Percentiles rank a stretch among this genome's conserved stretches.
Conservation (phyloP, 176 grass and related monocot species). For the Rhynchospora pubera region DNA sequence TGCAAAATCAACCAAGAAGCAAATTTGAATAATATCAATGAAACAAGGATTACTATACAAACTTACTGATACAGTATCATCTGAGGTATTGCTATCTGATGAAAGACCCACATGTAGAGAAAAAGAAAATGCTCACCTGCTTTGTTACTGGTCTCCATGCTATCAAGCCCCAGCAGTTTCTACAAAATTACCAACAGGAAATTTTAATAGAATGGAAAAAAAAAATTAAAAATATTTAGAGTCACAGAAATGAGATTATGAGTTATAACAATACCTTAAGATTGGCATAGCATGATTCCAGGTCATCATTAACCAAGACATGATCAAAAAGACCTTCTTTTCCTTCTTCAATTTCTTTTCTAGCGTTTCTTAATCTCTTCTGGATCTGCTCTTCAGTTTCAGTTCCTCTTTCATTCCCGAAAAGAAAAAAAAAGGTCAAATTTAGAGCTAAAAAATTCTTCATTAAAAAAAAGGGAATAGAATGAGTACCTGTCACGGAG, state of each 20-base stretch:
- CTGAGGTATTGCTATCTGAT: background rate
- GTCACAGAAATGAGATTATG: background rate
- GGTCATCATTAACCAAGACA: slow-evolving; percentile 73
- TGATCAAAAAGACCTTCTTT: slow-evolving; percentile 67
- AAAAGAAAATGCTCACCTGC: slow-evolving; percentile 35
- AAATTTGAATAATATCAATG: background rate
- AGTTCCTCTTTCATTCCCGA: slow-evolving; percentile 31
- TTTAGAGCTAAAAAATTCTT: slow-evolving; percentile 4
- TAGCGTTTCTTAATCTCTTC: slow-evolving; percentile 82
- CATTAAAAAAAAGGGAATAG: slow-evolving; percentile 8
- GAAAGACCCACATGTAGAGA: background rate
- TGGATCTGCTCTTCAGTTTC: slow-evolving; percentile 77
- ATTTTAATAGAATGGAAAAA: slow-evolving; percentile 3
- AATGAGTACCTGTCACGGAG: slow-evolving; percentile 77
- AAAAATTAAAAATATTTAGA: background rate
- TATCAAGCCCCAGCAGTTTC: slow-evolving; percentile 48
- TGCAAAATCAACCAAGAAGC: background rate
- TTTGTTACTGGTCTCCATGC: slow-evolving; percentile 26
- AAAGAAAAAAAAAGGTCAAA: background rate
- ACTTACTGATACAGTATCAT: too few species aligned
- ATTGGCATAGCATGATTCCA: slow-evolving; percentile 82
- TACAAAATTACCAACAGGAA: slow-evolving; percentile 31
- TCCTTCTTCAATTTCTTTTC: slow-evolving; percentile 74
- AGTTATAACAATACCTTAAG: slow-evolving; percentile 55
- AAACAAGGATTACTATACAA: background rate